phyloP scores from a whole-genome alignment of 768 basidiomycete genomes.

The Strobilomyces echinocephalus region DNA sequence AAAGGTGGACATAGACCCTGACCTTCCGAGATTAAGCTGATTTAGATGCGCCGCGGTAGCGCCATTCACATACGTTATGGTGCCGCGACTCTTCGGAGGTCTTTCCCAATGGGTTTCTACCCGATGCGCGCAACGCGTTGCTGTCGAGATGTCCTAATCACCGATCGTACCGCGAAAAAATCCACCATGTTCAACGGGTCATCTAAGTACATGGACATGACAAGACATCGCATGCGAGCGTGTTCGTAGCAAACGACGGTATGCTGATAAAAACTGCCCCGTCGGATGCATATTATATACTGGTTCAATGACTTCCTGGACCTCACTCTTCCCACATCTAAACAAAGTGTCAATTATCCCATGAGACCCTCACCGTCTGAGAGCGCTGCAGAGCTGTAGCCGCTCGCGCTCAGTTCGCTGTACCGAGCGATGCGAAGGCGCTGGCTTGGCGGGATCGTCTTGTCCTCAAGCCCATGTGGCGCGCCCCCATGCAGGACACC shows the following conservation, averaged over 20 bases:
- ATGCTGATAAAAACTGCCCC: not conserved
- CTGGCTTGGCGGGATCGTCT: slow-evolving; percentile 67
- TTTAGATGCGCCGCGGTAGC: not conserved
- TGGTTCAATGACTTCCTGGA: not conserved
- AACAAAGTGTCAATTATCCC: slow-evolving; percentile 23
- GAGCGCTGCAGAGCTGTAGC: slow-evolving; percentile 51
- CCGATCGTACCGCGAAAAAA: too few species aligned
- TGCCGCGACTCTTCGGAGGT: too few species aligned
- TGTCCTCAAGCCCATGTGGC: slow-evolving; percentile 55
- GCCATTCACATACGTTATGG: not conserved
- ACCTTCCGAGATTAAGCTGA: not conserved
- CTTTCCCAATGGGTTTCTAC: too few species aligned
- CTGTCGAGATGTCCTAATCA: too few species aligned
- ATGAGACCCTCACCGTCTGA: slow-evolving; percentile 55
- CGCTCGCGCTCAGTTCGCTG: slow-evolving; percentile 46
- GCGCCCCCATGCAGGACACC: slow-evolving; percentile 49
- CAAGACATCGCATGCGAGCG: slow-evolving; percentile 7
- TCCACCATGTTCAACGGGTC: too few species aligned
- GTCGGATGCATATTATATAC: not conserved
- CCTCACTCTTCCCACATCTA: not conserved
- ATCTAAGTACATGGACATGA: slow-evolving; percentile 1
- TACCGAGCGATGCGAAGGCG: slow-evolving; percentile 66
- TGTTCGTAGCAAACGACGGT: slow-evolving; percentile 9
- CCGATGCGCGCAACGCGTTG: not conserved
- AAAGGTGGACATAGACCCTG: not conserved